Conservation (phyloP, 768 basidiomycete genomes). For the Glaciozyma antarctica region DNA sequence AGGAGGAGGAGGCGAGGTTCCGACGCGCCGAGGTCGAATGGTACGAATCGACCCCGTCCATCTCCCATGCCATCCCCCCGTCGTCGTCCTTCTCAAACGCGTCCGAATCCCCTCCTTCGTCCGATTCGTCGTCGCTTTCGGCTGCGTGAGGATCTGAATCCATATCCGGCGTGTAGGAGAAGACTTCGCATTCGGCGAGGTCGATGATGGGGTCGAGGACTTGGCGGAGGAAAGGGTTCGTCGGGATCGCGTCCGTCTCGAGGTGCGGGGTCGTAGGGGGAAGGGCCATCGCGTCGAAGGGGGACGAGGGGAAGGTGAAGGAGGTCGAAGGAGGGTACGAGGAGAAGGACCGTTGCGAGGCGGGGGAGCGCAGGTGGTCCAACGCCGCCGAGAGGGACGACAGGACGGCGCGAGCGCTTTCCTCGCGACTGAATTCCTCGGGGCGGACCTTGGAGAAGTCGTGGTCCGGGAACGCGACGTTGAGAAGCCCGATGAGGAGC, state of each 20-base stretch:
- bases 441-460: slow-evolving; percentile 90
- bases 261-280: slow-evolving; percentile 22
- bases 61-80: slow-evolving; percentile 62
- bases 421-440: slow-evolving; percentile 75
- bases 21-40: too few species aligned
- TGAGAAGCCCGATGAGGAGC: slow-evolving; percentile 90
- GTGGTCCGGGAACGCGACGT: slow-evolving; percentile 94
- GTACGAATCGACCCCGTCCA: slow-evolving; percentile 60
- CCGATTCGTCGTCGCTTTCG: slow-evolving; percentile 40
- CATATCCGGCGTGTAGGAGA: slow-evolving; percentile 82
- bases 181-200: slow-evolving; percentile 86
- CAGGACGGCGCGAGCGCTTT: slow-evolving; percentile 55
- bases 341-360: slow-evolving; percentile 57
- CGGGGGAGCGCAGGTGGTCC: slow-evolving; percentile 47
- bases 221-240: slow-evolving; percentile 75
- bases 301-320: slow-evolving; percentile 45
- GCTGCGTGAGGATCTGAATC: slow-evolving; percentile 85
- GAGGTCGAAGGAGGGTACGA: slow-evolving; percentile 64
- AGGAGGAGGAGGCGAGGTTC: background rate
- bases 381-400: slow-evolving; percentile 77
- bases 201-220: slow-evolving; percentile 83
- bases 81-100: slow-evolving; percentile 49
- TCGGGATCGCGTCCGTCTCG: slow-evolving; percentile 55
- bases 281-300: slow-evolving; percentile 24
- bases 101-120: slow-evolving; percentile 49